These are phyloP conservation scores for Gossypium mustelinum DNA, from an alignment of 345 rosid genomes.

Conservation along the genomic window DNA sequence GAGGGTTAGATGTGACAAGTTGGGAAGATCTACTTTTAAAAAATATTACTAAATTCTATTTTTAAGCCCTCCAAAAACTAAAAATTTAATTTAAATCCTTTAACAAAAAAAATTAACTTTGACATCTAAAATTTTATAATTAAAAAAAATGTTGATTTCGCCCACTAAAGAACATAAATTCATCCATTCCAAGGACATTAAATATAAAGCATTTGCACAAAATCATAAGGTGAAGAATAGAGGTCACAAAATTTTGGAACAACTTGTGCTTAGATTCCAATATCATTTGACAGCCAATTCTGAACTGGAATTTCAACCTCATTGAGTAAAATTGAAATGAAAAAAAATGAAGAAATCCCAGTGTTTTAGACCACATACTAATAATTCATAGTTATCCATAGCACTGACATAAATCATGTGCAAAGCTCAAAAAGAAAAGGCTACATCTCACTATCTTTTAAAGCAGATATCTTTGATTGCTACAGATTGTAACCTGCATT, in stretches of 20 bases:
- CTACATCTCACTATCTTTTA: neutral
- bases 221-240: neutral
- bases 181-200: neutral
- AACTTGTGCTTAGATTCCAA: neutral
- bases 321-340: neutral
- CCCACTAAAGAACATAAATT: neutral
- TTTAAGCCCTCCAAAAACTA: too few relatives aligned
- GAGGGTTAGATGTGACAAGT: conserved; percentile 12
- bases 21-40: neutral
- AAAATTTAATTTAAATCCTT: too few relatives aligned
- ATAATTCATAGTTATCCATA: conserved; percentile 1
- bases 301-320: conserved; percentile 9
- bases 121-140: too few relatives aligned
- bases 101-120: too few relatives aligned
- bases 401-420: neutral
- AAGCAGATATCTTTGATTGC: neutral
- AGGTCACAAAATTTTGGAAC: neutral
- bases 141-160: too few relatives aligned
- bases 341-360: neutral
- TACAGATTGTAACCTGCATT: neutral
- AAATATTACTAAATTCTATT: too few relatives aligned
- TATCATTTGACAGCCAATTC: neutral
- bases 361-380: conserved; percentile 3
- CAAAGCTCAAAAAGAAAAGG: neutral
- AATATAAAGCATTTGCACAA: neutral